Conservation (phyloP, 2,329 filamentous ascomycete species). For the Chrysosphaeria jannelii region DNA sequence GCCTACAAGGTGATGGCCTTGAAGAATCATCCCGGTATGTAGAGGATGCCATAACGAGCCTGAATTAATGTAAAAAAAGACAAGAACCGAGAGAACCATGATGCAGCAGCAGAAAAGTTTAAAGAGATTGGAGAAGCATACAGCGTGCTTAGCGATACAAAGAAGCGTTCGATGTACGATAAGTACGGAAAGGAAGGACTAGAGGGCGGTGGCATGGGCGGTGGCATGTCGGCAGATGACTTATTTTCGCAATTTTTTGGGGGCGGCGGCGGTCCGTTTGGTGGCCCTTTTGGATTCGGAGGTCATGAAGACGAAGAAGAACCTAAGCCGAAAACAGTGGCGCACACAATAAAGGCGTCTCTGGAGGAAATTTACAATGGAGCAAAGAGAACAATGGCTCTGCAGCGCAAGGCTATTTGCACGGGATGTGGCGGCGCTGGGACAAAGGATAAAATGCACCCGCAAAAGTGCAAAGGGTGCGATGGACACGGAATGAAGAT, state of each 20-base stretch:
- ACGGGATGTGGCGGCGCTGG: slow-evolving; percentile 77
- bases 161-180: slow-evolving; percentile 82
- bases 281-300: slow-evolving; percentile 49
- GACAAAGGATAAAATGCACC: slow-evolving; percentile 93
- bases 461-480: slow-evolving; percentile 72
- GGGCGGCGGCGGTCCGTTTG: slow-evolving; percentile 41
- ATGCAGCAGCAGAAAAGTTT: slow-evolving; percentile 90
- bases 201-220: slow-evolving; percentile 43
- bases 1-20: slow-evolving; percentile 62
- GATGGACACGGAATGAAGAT: slow-evolving; percentile 96
- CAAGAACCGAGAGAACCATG: slow-evolving; percentile 86
- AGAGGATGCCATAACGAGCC: background rate
- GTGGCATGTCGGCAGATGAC: slow-evolving; percentile 85
- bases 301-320: slow-evolving; percentile 52
- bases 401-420: slow-evolving; percentile 95
- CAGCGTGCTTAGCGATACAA: slow-evolving; percentile 70
- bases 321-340: slow-evolving; percentile 82
- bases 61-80: slow-evolving; percentile 19
- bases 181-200: slow-evolving; percentile 94
- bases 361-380: slow-evolving; percentile 95
- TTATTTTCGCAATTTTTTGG: slow-evolving; percentile 95
- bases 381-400: slow-evolving; percentile 87
- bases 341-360: slow-evolving; percentile 94
- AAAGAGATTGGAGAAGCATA: slow-evolving; percentile 92
- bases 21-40: slow-evolving; percentile 57